Conservation (phyloP, 139 green algal genomes). For the Chlorella ohadii region DNA sequence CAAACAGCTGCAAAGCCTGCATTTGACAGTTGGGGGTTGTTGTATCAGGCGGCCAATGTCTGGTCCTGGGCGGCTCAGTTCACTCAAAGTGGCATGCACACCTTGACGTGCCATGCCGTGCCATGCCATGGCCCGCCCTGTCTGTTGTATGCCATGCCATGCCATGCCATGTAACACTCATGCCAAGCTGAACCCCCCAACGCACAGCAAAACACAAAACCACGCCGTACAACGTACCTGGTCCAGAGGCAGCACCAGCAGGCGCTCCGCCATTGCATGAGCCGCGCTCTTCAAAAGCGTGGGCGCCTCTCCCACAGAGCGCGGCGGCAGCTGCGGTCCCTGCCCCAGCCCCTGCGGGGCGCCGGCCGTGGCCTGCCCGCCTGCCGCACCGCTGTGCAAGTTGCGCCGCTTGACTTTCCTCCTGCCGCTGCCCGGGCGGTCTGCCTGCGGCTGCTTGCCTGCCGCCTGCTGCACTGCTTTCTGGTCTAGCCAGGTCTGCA, state of each 20-base stretch:
- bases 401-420: background rate
- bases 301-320: background rate
- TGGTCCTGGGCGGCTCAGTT: no score
- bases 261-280: background rate
- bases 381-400: background rate
- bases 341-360: no score
- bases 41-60: no score
- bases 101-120: no score
- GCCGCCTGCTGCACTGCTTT: background rate
- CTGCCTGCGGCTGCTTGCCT: background rate
- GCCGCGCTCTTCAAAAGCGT: background rate
- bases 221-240: no score
- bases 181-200: no score
- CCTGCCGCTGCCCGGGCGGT: background rate
- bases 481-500: background rate
- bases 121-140: no score
- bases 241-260: background rate
- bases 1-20: background rate
- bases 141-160: no score
- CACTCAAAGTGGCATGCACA: no score
- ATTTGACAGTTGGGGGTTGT: no score
- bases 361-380: background rate
- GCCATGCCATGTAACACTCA: no score
- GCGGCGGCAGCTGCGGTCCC: background rate
- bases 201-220: no score